Base-by-base conservation (phyloP, 768 basidiomycete species). In the Kwoniella sp. region DNA sequence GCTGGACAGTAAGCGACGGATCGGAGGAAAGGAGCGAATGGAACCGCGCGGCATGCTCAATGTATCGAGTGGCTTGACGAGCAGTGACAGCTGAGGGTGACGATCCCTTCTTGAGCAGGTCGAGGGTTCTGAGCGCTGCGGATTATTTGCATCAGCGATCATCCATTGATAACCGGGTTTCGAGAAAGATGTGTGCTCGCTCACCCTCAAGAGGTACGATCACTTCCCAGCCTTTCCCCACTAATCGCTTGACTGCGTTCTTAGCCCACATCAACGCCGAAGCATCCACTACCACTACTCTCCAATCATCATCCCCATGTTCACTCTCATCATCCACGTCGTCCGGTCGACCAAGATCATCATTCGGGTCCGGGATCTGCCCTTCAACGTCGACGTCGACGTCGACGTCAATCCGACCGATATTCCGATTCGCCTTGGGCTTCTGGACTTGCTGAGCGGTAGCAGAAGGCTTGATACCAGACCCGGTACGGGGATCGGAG, bases 21-120 rank as follows among this genome's bases (percentile, higher is more conserved):
- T 76, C 71, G 19, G 60, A 40, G 1, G 74, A 71, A 15, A 76
- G 50, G 25, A 64, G 61, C 40, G 64, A 58, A 33, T 68, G 60
- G 27, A 73, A 66, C 21, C 73, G 58, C 19, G 74, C 67, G 7
- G 74, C 71, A 25, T 74, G 69, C 55, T 96, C 93, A 47, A 96
- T 85, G 56, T 92, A 87, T 24, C 93, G 88, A 12, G 92, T 92
- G 13, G 92, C 93, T 0, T 88, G 84, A 22, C 93, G 89, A 1
- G 92, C 92, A 26, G 88, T 87, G 74, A 90, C 86, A 0, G 92
- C 91, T 12, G 92, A 84, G 0, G 85, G 81, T 26, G 84, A 89
- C 0, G 88, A 87, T 0, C 92, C 92, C 77, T 95, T 96, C 85
- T 96, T 96, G 73, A 95, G 85, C 1, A 94, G 82, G 76, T 96